Evolutionary conservation across 345 rosid species (phyloP).

Genomic region (Boechera stricta): DNA sequence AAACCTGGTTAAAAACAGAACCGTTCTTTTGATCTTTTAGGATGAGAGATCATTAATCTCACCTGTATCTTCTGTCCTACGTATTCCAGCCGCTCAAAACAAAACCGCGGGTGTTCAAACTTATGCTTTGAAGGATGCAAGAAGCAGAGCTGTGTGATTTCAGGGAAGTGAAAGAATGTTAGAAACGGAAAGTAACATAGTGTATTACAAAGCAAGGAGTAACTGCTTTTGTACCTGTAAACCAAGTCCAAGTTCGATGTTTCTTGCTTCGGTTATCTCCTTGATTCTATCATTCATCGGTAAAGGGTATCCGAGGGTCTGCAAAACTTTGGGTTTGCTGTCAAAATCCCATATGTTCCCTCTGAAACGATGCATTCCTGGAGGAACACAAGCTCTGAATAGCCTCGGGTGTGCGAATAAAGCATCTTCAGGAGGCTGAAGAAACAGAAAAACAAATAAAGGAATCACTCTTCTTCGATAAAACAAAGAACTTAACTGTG

Average conservation of each 20-base stretch:
- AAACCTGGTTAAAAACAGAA: neutral
- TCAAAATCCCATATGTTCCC: slow-evolving; percentile 98
- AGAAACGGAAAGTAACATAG: slow-evolving; percentile 25
- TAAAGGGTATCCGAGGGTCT: slow-evolving; percentile 77
- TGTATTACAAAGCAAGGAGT: neutral
- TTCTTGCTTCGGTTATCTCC: slow-evolving; percentile 92
- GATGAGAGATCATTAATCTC: neutral
- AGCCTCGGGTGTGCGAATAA: slow-evolving; percentile 94
- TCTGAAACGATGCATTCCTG: slow-evolving; percentile 96
- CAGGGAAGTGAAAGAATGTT: neutral
- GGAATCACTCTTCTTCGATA: neutral
- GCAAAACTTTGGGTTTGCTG: slow-evolving; percentile 80
- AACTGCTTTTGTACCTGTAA: slow-evolving; percentile 60
- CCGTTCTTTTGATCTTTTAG: neutral
- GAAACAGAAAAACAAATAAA: slow-evolving; percentile 14
- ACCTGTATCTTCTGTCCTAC: slow-evolving; percentile 99
- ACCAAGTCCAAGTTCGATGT: slow-evolving; percentile 94
- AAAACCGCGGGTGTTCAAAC: slow-evolving; percentile 93
- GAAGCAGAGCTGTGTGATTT: slow-evolving; percentile 77
- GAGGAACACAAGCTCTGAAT: slow-evolving; percentile 95
- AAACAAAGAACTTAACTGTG: neutral
- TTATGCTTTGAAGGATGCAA: slow-evolving; percentile 95
- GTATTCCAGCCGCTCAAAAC: slow-evolving; percentile 82
- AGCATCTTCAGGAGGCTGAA: slow-evolving; percentile 94
- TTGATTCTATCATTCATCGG: slow-evolving; percentile 69